Conservation (phyloP, 2,329 filamentous ascomycete species). For the Neonectria hederae region DNA sequence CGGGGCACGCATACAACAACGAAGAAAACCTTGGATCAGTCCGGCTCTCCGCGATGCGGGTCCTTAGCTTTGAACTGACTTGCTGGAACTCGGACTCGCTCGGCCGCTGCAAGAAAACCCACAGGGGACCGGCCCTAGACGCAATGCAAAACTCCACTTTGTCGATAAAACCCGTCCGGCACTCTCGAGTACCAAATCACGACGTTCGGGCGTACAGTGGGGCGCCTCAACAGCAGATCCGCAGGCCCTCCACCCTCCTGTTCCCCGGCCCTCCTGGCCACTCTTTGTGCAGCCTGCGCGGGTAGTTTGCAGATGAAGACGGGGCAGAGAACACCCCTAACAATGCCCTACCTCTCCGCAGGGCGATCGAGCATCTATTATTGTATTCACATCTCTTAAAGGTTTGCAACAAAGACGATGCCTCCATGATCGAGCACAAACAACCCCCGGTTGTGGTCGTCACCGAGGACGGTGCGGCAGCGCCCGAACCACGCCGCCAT, state of each 20-base stretch:
- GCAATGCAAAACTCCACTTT: conserved; percentile 31
- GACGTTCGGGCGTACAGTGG: conserved; percentile 39
- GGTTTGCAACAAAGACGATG: conserved; percentile 7
- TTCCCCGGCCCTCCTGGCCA: conserved; percentile 27
- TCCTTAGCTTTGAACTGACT: conserved; percentile 15
- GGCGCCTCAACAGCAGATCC: conserved; percentile 40
- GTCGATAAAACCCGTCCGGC: conserved; percentile 9
- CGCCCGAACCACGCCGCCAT: conserved; percentile 30
- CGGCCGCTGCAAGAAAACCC: conserved; percentile 22
- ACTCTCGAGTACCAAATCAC: conserved; percentile 32
- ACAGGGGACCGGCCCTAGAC: conserved; percentile 36
- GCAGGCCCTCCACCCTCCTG: conserved; percentile 18
- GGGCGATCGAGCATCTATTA: background rate
- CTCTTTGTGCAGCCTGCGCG: conserved; percentile 35
- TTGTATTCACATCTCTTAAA: conserved; percentile 1
- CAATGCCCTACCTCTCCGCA: conserved; percentile 19
- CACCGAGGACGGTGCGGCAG: conserved; percentile 23
- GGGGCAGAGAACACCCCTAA: conserved; percentile 24
- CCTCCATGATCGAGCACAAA: background rate
- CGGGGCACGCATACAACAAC: conserved; percentile 3
- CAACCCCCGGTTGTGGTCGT: conserved; percentile 7
- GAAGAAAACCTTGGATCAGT: conserved; percentile 10
- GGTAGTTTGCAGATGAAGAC: conserved; percentile 39
- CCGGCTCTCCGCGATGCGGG: conserved; percentile 7
- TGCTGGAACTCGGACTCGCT: conserved; percentile 12